Evolutionary conservation across 2,329 filamentous ascomycete genomes (phyloP).

Genomic region (Metarhizium anisopliae): DNA sequence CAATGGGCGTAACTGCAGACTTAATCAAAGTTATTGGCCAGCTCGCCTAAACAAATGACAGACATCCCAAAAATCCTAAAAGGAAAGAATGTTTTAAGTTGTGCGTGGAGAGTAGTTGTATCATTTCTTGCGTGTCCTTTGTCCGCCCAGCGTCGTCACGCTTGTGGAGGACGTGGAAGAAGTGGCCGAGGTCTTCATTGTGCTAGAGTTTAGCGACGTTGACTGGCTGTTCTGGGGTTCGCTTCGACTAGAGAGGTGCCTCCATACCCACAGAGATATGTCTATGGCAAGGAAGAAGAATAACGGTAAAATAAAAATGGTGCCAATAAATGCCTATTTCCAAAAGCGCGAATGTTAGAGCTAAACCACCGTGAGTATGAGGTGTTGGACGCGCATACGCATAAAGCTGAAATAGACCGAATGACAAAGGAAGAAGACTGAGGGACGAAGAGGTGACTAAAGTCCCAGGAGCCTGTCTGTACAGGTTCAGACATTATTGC

Average conservation of each 20-base stretch:
- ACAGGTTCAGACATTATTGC: constrained; percentile 17
- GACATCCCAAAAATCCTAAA: constrained; percentile 9
- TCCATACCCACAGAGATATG: constrained; percentile 43
- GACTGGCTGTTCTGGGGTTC: constrained; percentile 1
- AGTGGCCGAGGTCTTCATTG: background rate
- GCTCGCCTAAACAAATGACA: constrained; percentile 35
- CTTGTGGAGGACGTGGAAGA: background rate
- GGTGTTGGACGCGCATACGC: constrained; percentile 20
- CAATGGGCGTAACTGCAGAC: constrained; percentile 95
- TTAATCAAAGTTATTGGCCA: constrained; percentile 79
- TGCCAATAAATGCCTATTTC: constrained; percentile 32
- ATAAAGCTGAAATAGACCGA: constrained; percentile 27
- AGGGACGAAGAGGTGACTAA: constrained; percentile 17
- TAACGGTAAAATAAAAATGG: constrained; percentile 38
- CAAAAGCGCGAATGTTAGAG: constrained; percentile 7
- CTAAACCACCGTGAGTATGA: constrained; percentile 1
- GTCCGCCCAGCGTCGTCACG: constrained; percentile 2
- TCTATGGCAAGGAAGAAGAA: constrained; percentile 40
- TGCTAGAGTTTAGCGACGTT: background rate
- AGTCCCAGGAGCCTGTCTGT: constrained; percentile 15
- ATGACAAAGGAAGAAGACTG: constrained; percentile 22
- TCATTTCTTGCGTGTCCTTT: constrained; percentile 5
- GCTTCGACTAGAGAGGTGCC: constrained; percentile 23
- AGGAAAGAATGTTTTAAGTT: background rate
- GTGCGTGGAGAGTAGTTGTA: background rate